phyloP scores from a whole-genome alignment of 1,284 basidiomycete species.

The Malassezia restricta region DNA sequence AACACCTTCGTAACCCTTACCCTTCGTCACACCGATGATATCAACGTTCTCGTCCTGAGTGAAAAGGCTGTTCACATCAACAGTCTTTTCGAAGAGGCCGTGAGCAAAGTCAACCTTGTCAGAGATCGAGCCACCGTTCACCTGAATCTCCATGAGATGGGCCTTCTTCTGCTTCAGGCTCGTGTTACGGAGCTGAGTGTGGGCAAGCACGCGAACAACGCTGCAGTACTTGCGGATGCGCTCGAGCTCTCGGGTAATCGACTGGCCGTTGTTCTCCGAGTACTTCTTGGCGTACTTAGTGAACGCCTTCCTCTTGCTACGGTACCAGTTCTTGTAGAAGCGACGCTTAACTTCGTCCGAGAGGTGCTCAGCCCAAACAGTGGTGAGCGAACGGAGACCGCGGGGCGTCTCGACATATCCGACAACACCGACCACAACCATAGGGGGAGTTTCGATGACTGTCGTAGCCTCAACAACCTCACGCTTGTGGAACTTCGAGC shows the following conservation, averaged over 20 bases:
- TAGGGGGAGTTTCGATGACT: slow-evolving; percentile 89
- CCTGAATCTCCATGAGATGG: slow-evolving; percentile 99
- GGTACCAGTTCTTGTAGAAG: slow-evolving; percentile 99
- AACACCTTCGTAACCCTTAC: slow-evolving; percentile 99
- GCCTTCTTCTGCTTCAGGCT: slow-evolving; percentile 98
- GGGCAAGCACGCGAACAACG: slow-evolving; percentile 94
- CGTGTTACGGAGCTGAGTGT: slow-evolving; percentile 92
- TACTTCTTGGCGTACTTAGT: slow-evolving; percentile 97
- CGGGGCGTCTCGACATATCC: slow-evolving; percentile 99
- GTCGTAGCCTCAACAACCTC: slow-evolving; percentile 98
- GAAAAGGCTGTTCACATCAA: slow-evolving; percentile 75
- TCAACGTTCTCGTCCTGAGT: slow-evolving; percentile 96
- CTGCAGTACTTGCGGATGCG: slow-evolving; percentile 99
- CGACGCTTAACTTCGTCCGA: slow-evolving; percentile 84
- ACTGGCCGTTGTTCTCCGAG: slow-evolving; percentile 85
- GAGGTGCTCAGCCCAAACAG: slow-evolving; percentile 59
- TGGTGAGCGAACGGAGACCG: slow-evolving; percentile 73
- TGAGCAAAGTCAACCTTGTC: slow-evolving; percentile 98
- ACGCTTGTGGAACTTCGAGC: slow-evolving; percentile 55
- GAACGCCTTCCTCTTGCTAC: slow-evolving; percentile 99
- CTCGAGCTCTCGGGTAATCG: slow-evolving; percentile 88
- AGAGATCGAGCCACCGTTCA: slow-evolving; percentile 90
- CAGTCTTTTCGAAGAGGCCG: slow-evolving; percentile 90
- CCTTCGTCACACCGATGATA: slow-evolving; percentile 95
- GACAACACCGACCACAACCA: slow-evolving; percentile 95